A percentile compares a stretch with the other conserved stretches of the same genome.
Evolutionary conservation across 352 stramenopile genomes (phyloP).

Genomic region (Globisporangium irregulare): DNA sequence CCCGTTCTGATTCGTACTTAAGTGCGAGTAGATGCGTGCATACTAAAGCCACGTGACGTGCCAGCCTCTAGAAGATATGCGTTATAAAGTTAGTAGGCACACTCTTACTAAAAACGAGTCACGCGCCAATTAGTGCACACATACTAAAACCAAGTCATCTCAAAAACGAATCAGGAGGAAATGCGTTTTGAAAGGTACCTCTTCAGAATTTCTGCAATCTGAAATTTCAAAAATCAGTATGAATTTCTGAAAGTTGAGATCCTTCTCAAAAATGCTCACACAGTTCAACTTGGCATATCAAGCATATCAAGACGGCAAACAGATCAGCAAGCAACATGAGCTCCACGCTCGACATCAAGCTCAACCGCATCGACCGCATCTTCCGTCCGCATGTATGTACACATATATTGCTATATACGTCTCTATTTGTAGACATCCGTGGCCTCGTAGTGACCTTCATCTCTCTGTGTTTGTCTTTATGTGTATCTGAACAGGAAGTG

Average conservation of each 20-base stretch:
- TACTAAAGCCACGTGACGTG: too few relatives aligned
- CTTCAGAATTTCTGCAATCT: not conserved
- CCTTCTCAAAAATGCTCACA: not conserved
- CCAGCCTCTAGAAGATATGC: too few relatives aligned
- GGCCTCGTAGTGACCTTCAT: not conserved
- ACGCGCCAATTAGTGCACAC: too few relatives aligned
- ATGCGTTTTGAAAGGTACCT: not conserved
- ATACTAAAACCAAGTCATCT: not conserved
- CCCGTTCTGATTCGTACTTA: not conserved
- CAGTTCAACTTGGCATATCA: slow-evolving; percentile 3
- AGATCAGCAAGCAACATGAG: slow-evolving; percentile 36
- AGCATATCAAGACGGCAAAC: not conserved
- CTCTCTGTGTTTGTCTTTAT: not conserved
- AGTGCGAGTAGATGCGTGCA: not conserved
- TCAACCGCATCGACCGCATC: slow-evolving; percentile 84
- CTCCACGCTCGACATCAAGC: slow-evolving; percentile 82
- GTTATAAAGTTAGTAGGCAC: too few relatives aligned
- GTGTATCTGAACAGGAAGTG: slow-evolving; percentile 41
- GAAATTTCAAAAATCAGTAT: not conserved
- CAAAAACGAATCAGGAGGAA: not conserved
- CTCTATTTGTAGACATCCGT: too few relatives aligned
- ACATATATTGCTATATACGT: not conserved
- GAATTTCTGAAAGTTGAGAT: not conserved
- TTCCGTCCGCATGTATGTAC: slow-evolving; percentile 82
- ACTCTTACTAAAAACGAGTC: too few relatives aligned